Percentiles rank a stretch among this genome's conserved stretches.
Evolutionary conservation across 2,329 filamentous ascomycete genomes (phyloP).

Genomic region (Neofusicoccum sp.): DNA sequence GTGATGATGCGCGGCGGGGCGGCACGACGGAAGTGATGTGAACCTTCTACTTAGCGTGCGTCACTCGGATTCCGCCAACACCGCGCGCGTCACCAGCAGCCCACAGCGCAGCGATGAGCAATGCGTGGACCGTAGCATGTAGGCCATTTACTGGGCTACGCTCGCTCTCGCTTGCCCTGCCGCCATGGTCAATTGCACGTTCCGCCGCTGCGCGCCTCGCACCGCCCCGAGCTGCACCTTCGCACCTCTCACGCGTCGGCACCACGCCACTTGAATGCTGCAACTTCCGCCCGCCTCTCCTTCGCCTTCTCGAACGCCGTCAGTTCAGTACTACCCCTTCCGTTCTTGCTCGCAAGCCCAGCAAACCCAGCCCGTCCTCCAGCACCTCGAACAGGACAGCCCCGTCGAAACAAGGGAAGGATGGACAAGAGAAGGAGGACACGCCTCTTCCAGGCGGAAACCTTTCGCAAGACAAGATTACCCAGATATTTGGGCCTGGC

Average conservation of each 20-base stretch:
- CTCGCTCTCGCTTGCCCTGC: slow-evolving; percentile 22
- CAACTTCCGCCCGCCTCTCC: slow-evolving; percentile 22
- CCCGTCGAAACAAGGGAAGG: not conserved
- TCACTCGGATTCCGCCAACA: slow-evolving; percentile 1
- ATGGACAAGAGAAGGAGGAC: slow-evolving; percentile 2
- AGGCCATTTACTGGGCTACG: slow-evolving; percentile 19
- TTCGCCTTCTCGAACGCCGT: slow-evolving; percentile 4
- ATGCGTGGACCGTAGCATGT: slow-evolving; percentile 30
- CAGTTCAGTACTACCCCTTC: not conserved
- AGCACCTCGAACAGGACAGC: not conserved
- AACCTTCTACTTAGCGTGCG: slow-evolving; percentile 1
- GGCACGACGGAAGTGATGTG: not conserved
- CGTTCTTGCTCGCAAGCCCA: not conserved
- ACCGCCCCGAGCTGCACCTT: not conserved
- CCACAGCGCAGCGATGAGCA: slow-evolving; percentile 28
- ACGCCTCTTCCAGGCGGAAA: slow-evolving; percentile 16
- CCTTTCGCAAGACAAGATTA: slow-evolving; percentile 9
- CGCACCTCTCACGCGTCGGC: slow-evolving; percentile 6
- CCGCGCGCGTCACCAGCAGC: not conserved
- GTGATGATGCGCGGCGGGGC: slow-evolving; percentile 8
- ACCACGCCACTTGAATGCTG: slow-evolving; percentile 24
- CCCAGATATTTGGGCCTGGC: slow-evolving; percentile 30
- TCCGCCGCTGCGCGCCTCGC: not conserved
- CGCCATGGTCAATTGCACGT: slow-evolving; percentile 24
- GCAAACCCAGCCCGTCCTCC: not conserved